Evolutionary conservation across 2,329 filamentous ascomycete genomes (phyloP), one percentile per base, ranked within the genome.

Genomic region (Neofusicoccum laricinum): DNA sequence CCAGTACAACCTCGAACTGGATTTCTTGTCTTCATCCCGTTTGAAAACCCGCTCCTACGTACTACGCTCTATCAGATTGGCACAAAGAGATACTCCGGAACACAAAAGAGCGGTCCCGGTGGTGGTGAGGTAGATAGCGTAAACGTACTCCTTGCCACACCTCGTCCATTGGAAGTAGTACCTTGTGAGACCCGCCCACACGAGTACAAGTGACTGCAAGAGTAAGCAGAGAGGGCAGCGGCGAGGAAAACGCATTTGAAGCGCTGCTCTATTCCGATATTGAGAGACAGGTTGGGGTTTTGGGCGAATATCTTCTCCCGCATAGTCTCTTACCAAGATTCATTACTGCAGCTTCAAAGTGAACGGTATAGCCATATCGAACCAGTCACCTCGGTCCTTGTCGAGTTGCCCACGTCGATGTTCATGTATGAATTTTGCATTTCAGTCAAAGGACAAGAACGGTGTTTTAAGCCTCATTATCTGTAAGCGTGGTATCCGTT

Each of bases 1-100:
- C 77, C 77, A 79, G 63, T 73, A 77, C 0, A 78, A n/a, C n/a
- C n/a, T n/a, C n/a, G n/a, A n/a, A n/a, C n/a, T 66, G 36, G 14
- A 40, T 3, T 61, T 43, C 71, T 75, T 61, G 69, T 68, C 8
- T 67, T 71, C 21, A 4, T 32, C n/a, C 14, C 17, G 65, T 1
- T 70, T 66, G 30, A 69, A 66, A 45, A 73, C 15, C 32, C 62
- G 57, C 21, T 66, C 62, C 17, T 17, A 70, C 66, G 59, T 69
- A 70, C 48, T 69, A 72, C 68, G 8, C 46, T 74, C 70, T n/a
- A 78, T 73, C 1, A 78, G 68, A 19, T 72, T 71, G 1, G 75
- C 75, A 50, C 76, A 78, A 14, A 71, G 6, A 3, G 61, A 61
- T 53, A 68, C 65, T 1, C 67, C 66, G 67, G 25, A 72, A 70